phyloP scores from a whole-genome alignment of 2,329 filamentous ascomycete species.

The Ceratocystis papillata region DNA sequence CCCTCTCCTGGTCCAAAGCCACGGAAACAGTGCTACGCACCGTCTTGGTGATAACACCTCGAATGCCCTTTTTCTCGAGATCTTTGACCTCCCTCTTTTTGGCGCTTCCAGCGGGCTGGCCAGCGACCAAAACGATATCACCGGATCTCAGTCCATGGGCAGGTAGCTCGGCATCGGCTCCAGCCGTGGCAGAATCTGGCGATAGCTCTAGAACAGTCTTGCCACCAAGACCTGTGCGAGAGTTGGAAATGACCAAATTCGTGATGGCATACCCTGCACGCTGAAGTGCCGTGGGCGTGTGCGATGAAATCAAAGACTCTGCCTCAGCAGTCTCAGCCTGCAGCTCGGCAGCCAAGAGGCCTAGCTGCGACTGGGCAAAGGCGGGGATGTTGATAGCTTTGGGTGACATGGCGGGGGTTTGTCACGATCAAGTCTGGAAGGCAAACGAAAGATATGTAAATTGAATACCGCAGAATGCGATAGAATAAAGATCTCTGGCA shows the following conservation, averaged over 20 bases:
- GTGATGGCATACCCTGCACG: constrained; percentile 68
- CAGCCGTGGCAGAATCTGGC: constrained; percentile 57
- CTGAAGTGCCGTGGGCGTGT: constrained; percentile 58
- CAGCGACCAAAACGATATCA: constrained; percentile 65
- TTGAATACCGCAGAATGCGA: background rate
- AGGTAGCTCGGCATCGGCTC: constrained; percentile 42
- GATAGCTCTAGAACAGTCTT: constrained; percentile 74
- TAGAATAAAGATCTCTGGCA: background rate
- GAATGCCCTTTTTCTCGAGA: constrained; percentile 54
- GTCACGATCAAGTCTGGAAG: background rate
- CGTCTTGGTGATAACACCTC: constrained; percentile 60
- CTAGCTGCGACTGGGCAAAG: constrained; percentile 61
- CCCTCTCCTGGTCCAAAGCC: constrained; percentile 50
- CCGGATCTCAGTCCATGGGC: constrained; percentile 67
- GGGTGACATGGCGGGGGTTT: constrained; percentile 31
- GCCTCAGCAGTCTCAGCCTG: constrained; percentile 62
- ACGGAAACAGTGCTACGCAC: constrained; percentile 50
- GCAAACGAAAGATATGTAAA: no score
- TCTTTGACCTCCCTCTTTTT: constrained; percentile 64
- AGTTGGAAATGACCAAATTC: constrained; percentile 62
- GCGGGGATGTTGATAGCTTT: constrained; percentile 49
- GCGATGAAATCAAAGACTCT: constrained; percentile 52
- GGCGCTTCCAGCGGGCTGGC: constrained; percentile 61
- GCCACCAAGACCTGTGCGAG: constrained; percentile 84
- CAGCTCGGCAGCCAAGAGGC: constrained; percentile 60